Conservation (phyloP, 257 asterid genomes). For the Mentha longifolia region DNA sequence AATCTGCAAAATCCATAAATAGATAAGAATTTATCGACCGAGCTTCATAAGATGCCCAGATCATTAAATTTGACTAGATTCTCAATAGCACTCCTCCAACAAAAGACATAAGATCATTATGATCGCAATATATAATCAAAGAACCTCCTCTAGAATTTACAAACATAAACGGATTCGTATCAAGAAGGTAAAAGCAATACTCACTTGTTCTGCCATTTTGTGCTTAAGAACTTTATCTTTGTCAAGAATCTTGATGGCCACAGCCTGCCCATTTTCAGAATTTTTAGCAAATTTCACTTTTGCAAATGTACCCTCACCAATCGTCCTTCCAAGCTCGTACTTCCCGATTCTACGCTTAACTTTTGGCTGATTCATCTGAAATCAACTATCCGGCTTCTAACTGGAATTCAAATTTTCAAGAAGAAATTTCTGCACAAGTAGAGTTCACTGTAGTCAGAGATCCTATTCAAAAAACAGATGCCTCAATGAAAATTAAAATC, state of each 20-base stretch:
- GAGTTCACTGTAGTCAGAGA: slow-evolving; percentile 17
- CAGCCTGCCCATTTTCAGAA: slow-evolving; percentile 74
- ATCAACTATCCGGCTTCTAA: neutral
- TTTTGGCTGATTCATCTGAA: slow-evolving; percentile 65
- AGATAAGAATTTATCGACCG: slow-evolving; percentile 12
- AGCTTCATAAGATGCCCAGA: neutral
- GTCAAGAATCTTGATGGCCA: slow-evolving; percentile 88
- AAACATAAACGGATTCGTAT: neutral
- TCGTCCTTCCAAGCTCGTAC: slow-evolving; percentile 91
- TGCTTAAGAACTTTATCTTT: slow-evolving; percentile 93
- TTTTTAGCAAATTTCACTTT: slow-evolving; percentile 88
- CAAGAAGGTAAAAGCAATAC: slow-evolving; percentile 10
- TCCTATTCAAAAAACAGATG: neutral
- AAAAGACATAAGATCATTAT: neutral
- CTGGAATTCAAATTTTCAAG: neutral
- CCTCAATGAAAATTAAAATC: neutral
- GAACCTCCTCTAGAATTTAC: too few species aligned
- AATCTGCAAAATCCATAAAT: slow-evolving; percentile 58
- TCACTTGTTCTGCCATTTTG: slow-evolving; percentile 95
- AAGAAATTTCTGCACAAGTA: slow-evolving; percentile 40
- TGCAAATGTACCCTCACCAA: slow-evolving; percentile 96
- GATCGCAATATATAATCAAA: neutral
- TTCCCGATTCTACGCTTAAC: slow-evolving; percentile 79
- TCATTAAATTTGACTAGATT: neutral
- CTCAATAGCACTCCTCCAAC: slow-evolving; percentile 5